Conservation (phyloP, 139 green algal genomes). For the Closterium sp. region DNA sequence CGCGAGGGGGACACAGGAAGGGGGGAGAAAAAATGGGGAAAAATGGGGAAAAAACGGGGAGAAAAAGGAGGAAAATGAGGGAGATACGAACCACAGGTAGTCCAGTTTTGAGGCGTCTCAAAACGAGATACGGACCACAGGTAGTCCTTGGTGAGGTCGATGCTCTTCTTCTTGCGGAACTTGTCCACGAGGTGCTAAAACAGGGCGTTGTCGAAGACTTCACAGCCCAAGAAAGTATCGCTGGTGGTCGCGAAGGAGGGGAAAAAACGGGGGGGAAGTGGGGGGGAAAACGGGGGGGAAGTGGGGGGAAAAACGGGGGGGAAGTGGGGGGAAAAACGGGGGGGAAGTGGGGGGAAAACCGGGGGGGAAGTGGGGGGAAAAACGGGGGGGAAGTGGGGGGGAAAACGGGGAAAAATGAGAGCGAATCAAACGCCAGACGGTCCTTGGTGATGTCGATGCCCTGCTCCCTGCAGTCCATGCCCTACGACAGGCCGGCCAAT, state of each 20-base stretch:
- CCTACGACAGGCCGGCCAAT: neutral
- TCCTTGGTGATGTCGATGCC: conserved; percentile 88
- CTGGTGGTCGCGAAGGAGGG: neutral
- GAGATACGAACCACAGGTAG: no score
- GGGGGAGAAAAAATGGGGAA: neutral
- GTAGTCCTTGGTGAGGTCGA: conserved; percentile 93
- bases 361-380: no score
- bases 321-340: no score
- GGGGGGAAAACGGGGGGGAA: no score
- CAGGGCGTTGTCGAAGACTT: neutral
- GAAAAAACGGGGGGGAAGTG: no score
- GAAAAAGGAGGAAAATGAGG: no score
- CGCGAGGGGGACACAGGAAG: no score
- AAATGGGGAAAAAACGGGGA: conserved; percentile 34
- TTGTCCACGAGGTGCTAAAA: conserved; percentile 52
- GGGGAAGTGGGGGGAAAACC: no score
- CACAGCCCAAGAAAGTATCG: neutral
- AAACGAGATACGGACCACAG: conserved; percentile 93
- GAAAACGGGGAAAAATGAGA: conserved; percentile 45
- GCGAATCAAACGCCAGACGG: conserved; percentile 91
- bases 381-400: no score
- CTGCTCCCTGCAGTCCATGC: no score
- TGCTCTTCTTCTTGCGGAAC: neutral
- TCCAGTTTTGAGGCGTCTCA: no score
- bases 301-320: no score